Evolutionary conservation across 768 basidiomycete genomes (phyloP), one percentile per base, ranked within the genome.

Genomic region (Mycena indigotica): DNA sequence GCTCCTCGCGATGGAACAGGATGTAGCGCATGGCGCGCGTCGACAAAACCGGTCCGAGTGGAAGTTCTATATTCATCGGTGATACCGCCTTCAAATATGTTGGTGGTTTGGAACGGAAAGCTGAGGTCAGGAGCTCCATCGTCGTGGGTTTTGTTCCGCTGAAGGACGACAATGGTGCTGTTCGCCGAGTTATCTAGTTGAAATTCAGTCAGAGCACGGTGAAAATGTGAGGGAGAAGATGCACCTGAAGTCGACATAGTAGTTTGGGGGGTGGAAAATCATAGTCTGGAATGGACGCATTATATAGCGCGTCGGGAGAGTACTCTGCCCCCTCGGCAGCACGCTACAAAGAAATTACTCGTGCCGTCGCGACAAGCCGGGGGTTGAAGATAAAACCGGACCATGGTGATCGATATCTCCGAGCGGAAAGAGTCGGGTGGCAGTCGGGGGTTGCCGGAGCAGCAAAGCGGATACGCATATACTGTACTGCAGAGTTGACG

Each of bases 41-140:
- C 65, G 21, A 73, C 60, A 56, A 68, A 63, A 46, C 74, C 74
- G 13, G 67, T 67, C 3, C 56, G 59, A 5, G 70, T 63, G 26
- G 66, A 63, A 25, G 58, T 64, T 62, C 72, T 70, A 52, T 73
- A 74, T 60, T 75, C 74, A 30, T 71, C 64, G 50, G 72, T 73
- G 53, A 71, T 13, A 26, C 61, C 61, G 24, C 39, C 52, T 21
- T 50, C 50, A 25, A 50, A 38, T 3, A 50, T 50, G 28, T 62
- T 52, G 10, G 57, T 62, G n/a, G 61, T 62, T 29, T 62, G 61
- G 13, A 30, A 53, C 10, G 61, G 61, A 45, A 54, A 62, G 19
- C 52, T 58, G 41, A 62, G 61, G 54, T 62, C 61, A 17, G 57
- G 24, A 19, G 55, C 55, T 5, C 35, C 13, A 1, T 39, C 46